Evolutionary conservation across 2,329 filamentous ascomycete genomes (phyloP), one percentile per base, ranked within the genome.

Genomic region (Thielaviopsis punctulata): DNA sequence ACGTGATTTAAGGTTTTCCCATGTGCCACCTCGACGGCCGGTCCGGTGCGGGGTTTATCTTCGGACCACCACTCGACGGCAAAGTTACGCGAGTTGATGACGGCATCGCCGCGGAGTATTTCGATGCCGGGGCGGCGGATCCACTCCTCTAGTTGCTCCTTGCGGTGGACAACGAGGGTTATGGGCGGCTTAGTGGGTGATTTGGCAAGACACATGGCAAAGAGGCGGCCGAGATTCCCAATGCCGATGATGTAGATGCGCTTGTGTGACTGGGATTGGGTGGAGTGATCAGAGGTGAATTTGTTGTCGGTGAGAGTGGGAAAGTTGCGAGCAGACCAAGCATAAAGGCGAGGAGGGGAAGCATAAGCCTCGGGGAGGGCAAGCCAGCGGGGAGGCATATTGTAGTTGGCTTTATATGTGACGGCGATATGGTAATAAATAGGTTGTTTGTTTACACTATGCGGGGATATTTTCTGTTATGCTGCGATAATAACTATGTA

Each of bases 191-290:
- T 73, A 19, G 76, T 66, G 1, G 66, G 60, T 8, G 79, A 68
- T 19, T 75, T 72, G 21, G 78, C 75, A 10, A 95, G 69, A 21
- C 79, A 77, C 62, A 82, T 80, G 23, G 89, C 87, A 57, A 89
- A 78, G 23, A 95, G 76, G 44, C 79, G 79, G 13, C 88, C 89
- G 12, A 95, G 71, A 62, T 87, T 93, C 33, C 89, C 89, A 10
- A 84, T 63, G 10, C 90, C 89, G 2, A 95, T 68, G 47, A 95
- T 73, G 61, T 92, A 79, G 56, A 94, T 81, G 30, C 80, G 73
- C 24, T 49, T 49, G 43, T 55, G 47, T 1, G 53, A 50, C 19
- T 49, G 49, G 18, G 46, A 49, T 7, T 52, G 47, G 25, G 47
- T 48, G 18, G 45, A 45, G 18, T 51, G 44, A 12, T n/a, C 62